Evolutionary conservation across 345 rosid species (phyloP).

Genomic region (Linum tenue): DNA sequence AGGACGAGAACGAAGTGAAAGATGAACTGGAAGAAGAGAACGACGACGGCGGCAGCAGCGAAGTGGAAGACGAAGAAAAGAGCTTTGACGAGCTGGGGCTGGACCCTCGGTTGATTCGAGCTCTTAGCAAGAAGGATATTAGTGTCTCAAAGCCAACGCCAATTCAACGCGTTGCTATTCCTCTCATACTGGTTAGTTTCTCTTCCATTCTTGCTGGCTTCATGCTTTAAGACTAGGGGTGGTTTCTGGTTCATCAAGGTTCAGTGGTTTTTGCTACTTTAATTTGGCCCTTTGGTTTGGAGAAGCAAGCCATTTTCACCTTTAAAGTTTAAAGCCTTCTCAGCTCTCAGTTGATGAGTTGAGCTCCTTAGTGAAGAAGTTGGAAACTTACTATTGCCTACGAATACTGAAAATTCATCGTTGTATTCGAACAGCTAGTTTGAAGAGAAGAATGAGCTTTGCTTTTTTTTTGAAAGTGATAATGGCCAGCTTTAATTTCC

Average conservation of each 20-base stretch:
- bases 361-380: too few relatives aligned
- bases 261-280: not conserved
- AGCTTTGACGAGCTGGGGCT: slow-evolving; percentile 73
- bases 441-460: too few relatives aligned
- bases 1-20: slow-evolving; percentile 10
- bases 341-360: too few relatives aligned
- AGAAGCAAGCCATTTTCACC: too few relatives aligned
- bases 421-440: too few relatives aligned
- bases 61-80: slow-evolving; percentile 30
- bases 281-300: too few relatives aligned
- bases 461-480: too few relatives aligned
- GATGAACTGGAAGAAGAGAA: slow-evolving; percentile 9
- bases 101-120: slow-evolving; percentile 68
- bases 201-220: not conserved
- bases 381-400: not conserved
- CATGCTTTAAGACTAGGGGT: not conserved
- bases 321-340: too few relatives aligned
- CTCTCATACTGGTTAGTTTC: slow-evolving; percentile 49
- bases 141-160: slow-evolving; percentile 61
- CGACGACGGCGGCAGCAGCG: not conserved
- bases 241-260: not conserved
- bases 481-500: too few relatives aligned
- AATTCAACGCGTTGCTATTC: slow-evolving; percentile 61
- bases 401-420: too few relatives aligned
- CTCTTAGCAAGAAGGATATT: slow-evolving; percentile 52